Percentiles rank a stretch among this genome's conserved stretches.
Conservation (phyloP, 768 basidiomycete genomes). For the Russula virescens region DNA sequence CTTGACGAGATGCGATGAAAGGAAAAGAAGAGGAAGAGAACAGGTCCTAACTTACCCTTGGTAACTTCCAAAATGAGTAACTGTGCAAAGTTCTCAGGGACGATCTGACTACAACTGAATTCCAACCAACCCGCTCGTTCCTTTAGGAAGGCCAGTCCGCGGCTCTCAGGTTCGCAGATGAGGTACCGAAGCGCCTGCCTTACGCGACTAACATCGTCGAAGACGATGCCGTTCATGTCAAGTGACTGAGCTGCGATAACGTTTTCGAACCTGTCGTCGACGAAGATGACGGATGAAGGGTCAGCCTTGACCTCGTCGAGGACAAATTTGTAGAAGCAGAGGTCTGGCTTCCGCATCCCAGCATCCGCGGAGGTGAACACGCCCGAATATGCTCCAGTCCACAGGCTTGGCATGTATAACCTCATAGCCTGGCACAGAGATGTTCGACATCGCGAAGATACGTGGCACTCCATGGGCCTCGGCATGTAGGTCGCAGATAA, state of each 20-base stretch:
- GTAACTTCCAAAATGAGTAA: constrained; percentile 53
- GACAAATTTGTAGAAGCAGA: constrained; percentile 48
- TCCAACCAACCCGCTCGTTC: constrained; percentile 37
- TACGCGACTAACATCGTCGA: constrained; percentile 38
- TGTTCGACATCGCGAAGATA: constrained; percentile 57
- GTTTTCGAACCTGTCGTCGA: constrained; percentile 58
- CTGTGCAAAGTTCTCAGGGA: constrained; percentile 54
- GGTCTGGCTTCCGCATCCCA: constrained; percentile 52
- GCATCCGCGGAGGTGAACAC: constrained; percentile 47
- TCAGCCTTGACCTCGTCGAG: constrained; percentile 40
- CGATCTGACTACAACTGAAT: constrained; percentile 37
- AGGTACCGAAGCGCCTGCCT: constrained; percentile 43
- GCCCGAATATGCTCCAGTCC: constrained; percentile 46
- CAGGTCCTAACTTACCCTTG: constrained; percentile 34
- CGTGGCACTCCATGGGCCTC: constrained; percentile 33
- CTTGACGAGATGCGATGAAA: background rate
- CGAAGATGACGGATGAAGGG: constrained; percentile 45
- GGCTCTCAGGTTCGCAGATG: constrained; percentile 40
- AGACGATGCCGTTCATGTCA: constrained; percentile 51
- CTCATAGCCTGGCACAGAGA: constrained; percentile 48
- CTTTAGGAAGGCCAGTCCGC: constrained; percentile 40
- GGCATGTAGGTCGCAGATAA: constrained; percentile 43
- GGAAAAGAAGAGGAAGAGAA: background rate
- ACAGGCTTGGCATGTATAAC: constrained; percentile 41
- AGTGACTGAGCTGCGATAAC: constrained; percentile 52